Evolutionary conservation across 116 monocot genomes (phyloP), one percentile per base, ranked within the genome.

Genomic region (Papilionanthe hybrid): DNA sequence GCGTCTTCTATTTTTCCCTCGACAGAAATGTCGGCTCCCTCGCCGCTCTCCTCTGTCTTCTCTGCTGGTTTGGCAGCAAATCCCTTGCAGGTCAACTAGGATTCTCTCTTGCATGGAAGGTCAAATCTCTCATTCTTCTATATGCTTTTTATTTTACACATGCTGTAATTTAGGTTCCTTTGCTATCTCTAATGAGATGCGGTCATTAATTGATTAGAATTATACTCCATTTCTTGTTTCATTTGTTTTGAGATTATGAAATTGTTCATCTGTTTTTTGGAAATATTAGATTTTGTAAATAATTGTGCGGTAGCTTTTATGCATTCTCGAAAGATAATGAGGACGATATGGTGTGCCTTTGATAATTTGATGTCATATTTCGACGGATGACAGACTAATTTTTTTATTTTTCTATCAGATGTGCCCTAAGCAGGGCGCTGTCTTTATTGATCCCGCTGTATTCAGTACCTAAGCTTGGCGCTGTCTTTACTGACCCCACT

Each of bases 81-180:
- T 44, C 47, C 57, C 81, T 90, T n/a, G 90, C 87, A 1, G 25
- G 43, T 20, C 77, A 44, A 9, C 87, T 94, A 15, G 92, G 85
- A 27, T 92, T 91, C 83, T 86, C 89, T 72, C 82, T 89, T 32
- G 87, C 83, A 4, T 92, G 90, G 88, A 92, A 91, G 92, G 96
- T 94, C 7, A 71, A 8, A 15, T 41, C 71, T 3, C 12, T 44
- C 3, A 8, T 44, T 44, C 43, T 73, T 10, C 18, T 60, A 28
- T 56, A 8, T 25, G 49, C 77, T 4, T 4, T 23, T 11, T 30
- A 32, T 84, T 22, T 79, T 79, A 4, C 15, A 17, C 49, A 49
- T 15, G 53, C 2, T 53, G 2, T 53, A 15, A 15, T 78, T 37
- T 68, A 2, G 32, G 1, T n/a, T 55, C 17, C n/a, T 79, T 67